phyloP scores from a whole-genome alignment of 805 yeast species.

The Pichia rugopelliculosa region DNA sequence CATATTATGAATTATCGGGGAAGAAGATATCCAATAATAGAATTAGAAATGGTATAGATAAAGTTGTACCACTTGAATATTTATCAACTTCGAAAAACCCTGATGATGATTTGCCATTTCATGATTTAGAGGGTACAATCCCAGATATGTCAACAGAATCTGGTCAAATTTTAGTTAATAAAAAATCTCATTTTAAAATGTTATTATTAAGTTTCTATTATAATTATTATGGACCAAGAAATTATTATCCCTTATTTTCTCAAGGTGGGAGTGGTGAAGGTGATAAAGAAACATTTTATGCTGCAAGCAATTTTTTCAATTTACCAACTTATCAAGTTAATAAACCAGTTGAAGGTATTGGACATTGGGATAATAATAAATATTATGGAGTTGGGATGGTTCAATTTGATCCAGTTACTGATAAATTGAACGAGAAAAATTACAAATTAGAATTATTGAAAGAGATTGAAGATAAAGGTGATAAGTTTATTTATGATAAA shows the following conservation, averaged over 20 bases:
- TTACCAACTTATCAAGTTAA: slow-evolving; percentile 44
- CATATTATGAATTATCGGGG: slow-evolving; percentile 39
- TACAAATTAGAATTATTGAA: slow-evolving; percentile 15
- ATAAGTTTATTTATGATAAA: slow-evolving; percentile 6
- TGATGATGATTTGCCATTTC: slow-evolving; percentile 32
- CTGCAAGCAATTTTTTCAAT: slow-evolving; percentile 40
- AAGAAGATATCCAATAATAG: slow-evolving; percentile 27
- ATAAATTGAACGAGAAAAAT: slow-evolving; percentile 22
- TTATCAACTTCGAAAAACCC: slow-evolving; percentile 15
- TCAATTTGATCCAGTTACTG: slow-evolving; percentile 42
- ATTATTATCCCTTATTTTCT: slow-evolving; percentile 40
- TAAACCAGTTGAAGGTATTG: slow-evolving; percentile 42
- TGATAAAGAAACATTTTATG: slow-evolving; percentile 52
- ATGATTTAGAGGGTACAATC: slow-evolving; percentile 44
- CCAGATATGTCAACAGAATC: slow-evolving; percentile 52
- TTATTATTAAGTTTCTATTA: slow-evolving; percentile 44
- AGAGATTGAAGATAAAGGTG: background rate
- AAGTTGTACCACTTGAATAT: slow-evolving; percentile 19
- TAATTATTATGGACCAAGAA: slow-evolving; percentile 43
- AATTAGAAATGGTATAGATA: slow-evolving; percentile 26
- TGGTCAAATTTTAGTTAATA: slow-evolving; percentile 46
- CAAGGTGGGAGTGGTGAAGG: slow-evolving; percentile 49
- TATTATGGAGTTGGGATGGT: slow-evolving; percentile 53
- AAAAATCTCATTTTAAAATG: slow-evolving; percentile 40
- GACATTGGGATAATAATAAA: slow-evolving; percentile 30